Percentiles rank a stretch among this genome's conserved stretches.
phyloP scores from a whole-genome alignment of 768 basidiomycete genomes.

The Lactifluus pinguis region DNA sequence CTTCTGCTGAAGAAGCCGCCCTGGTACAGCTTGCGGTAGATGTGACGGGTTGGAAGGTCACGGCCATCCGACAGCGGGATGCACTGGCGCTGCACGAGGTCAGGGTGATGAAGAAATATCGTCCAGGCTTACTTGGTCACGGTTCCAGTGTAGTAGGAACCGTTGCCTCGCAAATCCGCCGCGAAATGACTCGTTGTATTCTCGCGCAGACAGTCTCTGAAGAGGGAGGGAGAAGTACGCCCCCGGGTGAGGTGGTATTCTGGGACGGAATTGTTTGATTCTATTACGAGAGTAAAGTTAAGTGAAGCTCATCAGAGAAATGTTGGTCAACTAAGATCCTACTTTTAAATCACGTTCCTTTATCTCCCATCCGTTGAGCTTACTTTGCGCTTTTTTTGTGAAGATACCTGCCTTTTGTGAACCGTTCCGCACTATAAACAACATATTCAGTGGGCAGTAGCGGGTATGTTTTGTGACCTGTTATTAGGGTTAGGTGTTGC shows the following conservation, averaged over 20 bases:
- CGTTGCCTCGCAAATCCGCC: neutral
- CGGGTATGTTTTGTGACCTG: too few relatives aligned
- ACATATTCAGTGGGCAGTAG: too few relatives aligned
- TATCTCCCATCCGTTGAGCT: too few relatives aligned
- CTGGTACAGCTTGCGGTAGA: neutral
- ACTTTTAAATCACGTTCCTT: too few relatives aligned
- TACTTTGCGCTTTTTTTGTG: too few relatives aligned
- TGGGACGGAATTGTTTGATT: neutral
- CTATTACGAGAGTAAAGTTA: too few relatives aligned
- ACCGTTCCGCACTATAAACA: too few relatives aligned
- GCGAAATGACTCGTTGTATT: neutral
- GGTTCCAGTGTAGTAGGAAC: neutral
- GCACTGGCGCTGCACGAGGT: neutral
- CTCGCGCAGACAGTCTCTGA: neutral
- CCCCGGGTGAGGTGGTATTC: neutral
- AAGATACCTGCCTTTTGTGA: too few relatives aligned
- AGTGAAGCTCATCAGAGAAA: too few relatives aligned
- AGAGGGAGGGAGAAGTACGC: neutral
- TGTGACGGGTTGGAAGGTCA: neutral
- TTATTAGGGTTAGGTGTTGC: too few relatives aligned
- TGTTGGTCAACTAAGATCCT: too few relatives aligned
- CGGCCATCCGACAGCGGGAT: neutral
- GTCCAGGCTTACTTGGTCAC: neutral
- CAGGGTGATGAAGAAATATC: conserved; percentile 1
- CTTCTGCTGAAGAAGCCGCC: neutral